Evolutionary conservation across 257 asterid species (phyloP).

Genomic region (Verbena officinalis): DNA sequence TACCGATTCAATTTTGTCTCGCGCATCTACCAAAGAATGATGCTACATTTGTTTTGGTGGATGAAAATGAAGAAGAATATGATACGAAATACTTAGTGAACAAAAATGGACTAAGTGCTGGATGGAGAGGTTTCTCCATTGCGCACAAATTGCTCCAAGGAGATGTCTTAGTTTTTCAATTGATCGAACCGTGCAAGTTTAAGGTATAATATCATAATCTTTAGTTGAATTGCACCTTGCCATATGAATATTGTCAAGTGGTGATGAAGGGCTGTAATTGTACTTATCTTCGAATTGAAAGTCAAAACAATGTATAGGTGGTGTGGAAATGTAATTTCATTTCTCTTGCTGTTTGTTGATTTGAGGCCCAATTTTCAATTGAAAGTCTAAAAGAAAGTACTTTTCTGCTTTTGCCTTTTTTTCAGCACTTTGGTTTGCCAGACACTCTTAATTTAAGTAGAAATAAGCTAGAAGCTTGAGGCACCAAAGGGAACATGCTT

Average conservation of each 20-base stretch:
- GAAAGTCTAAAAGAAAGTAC: not conserved
- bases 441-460: too few species aligned
- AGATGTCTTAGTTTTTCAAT: slow-evolving; percentile 66
- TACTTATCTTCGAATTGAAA: too few species aligned
- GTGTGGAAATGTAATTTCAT: not conserved
- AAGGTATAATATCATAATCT: slow-evolving; percentile 30
- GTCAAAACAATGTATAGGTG: too few species aligned
- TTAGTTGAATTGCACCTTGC: not conserved
- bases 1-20: slow-evolving; percentile 55
- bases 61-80: slow-evolving; percentile 43
- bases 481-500: too few species aligned
- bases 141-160: slow-evolving; percentile 55
- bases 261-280: too few species aligned
- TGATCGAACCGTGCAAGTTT: slow-evolving; percentile 47
- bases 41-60: slow-evolving; percentile 46
- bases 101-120: slow-evolving; percentile 64
- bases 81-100: slow-evolving; percentile 40
- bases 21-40: slow-evolving; percentile 54
- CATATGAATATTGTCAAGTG: too few species aligned
- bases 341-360: not conserved
- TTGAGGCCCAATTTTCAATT: not conserved
- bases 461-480: too few species aligned
- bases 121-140: slow-evolving; percentile 73
- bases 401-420: too few species aligned
- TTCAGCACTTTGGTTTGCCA: too few species aligned